A percentile compares a stretch with the other conserved stretches of the same genome.
Conservation (phyloP, 2,329 filamentous ascomycete species). For the Blumeria graminis region DNA sequence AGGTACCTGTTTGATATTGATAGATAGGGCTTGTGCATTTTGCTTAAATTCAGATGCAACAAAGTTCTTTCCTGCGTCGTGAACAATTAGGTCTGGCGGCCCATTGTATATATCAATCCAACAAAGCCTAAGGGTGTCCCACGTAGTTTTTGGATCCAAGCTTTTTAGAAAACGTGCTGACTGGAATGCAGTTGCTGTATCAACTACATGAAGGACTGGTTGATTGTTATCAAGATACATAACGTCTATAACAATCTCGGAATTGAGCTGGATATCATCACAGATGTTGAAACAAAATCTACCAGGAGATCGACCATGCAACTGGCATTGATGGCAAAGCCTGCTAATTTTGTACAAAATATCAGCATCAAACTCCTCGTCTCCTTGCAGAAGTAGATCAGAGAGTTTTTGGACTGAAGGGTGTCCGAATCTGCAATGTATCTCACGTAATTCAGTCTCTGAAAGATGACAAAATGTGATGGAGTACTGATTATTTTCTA, state of each 20-base stretch:
- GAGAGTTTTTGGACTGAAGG: not conserved
- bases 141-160: too few relatives aligned
- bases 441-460: not conserved
- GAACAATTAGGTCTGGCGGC: too few relatives aligned
- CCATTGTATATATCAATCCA: too few relatives aligned
- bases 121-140: too few relatives aligned
- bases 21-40: not conserved
- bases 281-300: not conserved
- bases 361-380: not conserved
- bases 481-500: not conserved
- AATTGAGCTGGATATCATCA: not conserved
- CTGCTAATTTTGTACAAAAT: not conserved
- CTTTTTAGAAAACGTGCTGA: slow-evolving; percentile 1
- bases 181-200: slow-evolving; percentile 1
- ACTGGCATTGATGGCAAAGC: not conserved
- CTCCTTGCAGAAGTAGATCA: not conserved
- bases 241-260: slow-evolving; percentile 2
- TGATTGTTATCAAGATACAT: not conserved
- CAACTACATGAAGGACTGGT: slow-evolving; percentile 1
- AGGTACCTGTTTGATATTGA: not conserved
- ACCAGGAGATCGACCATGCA: not conserved
- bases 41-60: too few relatives aligned
- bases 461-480: not conserved
- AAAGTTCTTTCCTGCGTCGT: too few relatives aligned
- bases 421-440: not conserved